Conservation (phyloP, 2,329 filamentous ascomycete genomes). For the Neofusicoccum parvum region DNA sequence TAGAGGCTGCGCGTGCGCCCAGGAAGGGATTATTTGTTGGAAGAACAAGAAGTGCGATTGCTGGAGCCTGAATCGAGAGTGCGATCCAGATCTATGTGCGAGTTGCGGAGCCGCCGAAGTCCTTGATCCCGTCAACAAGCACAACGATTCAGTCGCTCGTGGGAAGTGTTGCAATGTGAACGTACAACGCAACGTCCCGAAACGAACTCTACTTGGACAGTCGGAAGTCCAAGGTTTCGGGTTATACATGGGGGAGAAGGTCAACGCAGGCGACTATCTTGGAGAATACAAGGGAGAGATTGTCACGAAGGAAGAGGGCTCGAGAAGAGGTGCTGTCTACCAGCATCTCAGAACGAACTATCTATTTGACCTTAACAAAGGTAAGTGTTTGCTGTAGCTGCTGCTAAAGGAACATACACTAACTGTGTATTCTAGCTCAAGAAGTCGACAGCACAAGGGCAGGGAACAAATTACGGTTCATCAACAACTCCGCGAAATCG, state of each 20-base stretch:
- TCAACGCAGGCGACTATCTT: slow-evolving; percentile 70
- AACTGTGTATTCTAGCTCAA: slow-evolving; percentile 38
- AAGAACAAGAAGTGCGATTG: slow-evolving; percentile 64
- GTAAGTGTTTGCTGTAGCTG: slow-evolving; percentile 29
- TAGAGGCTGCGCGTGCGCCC: slow-evolving; percentile 44
- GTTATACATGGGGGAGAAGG: slow-evolving; percentile 70
- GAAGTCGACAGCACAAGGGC: slow-evolving; percentile 72
- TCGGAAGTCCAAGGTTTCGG: slow-evolving; percentile 77
- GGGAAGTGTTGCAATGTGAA: slow-evolving; percentile 71
- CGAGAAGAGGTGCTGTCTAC: slow-evolving; percentile 66
- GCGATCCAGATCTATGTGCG: slow-evolving; percentile 74
- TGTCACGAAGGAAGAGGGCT: slow-evolving; percentile 69
- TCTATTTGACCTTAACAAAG: slow-evolving; percentile 55
- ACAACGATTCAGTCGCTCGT: slow-evolving; percentile 58
- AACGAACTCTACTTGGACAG: slow-evolving; percentile 68
- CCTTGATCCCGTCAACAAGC: slow-evolving; percentile 68
- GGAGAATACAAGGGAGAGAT: slow-evolving; percentile 82
- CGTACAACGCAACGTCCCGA: slow-evolving; percentile 68
- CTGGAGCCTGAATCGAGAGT: slow-evolving; percentile 72
- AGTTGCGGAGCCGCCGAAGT: slow-evolving; percentile 70
- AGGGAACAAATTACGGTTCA: slow-evolving; percentile 80
- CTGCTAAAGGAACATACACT: slow-evolving; percentile 7
- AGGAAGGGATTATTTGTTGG: slow-evolving; percentile 48
- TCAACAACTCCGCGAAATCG: slow-evolving; percentile 69
- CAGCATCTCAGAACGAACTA: slow-evolving; percentile 65